These are phyloP conservation scores for Penicillium pancosmium DNA, from an alignment of 495 filamentous ascomycete species.

Conservation along the genomic window DNA sequence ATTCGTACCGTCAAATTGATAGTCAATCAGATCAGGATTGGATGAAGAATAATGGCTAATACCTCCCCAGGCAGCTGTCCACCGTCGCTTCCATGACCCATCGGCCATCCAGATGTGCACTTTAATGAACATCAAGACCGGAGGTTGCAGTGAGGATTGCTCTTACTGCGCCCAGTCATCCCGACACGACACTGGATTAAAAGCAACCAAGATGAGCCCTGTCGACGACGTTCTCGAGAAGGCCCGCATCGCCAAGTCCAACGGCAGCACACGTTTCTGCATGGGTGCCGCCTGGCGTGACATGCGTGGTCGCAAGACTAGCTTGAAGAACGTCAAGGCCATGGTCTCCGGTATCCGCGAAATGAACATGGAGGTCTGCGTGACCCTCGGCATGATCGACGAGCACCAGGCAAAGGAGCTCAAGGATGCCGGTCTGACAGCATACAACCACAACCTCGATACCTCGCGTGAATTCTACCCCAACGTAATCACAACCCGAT, in stretches of 20 bases:
- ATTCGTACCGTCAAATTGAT: neutral
- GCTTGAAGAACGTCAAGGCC: conserved; percentile 72
- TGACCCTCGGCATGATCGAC: conserved; percentile 89
- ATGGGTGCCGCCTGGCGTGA: conserved; percentile 92
- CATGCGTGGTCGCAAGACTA: conserved; percentile 84
- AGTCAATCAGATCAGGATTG: too few species aligned
- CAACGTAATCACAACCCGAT: conserved; percentile 74
- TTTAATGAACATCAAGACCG: conserved; percentile 94
- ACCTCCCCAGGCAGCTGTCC: conserved; percentile 61
- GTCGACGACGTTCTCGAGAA: conserved; percentile 78
- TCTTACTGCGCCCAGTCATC: conserved; percentile 87
- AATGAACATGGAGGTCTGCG: conserved; percentile 84
- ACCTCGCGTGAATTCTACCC: conserved; percentile 86
- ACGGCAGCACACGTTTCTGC: conserved; percentile 84
- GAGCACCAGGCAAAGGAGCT: conserved; percentile 73
- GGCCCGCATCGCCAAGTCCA: conserved; percentile 72
- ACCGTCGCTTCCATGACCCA: conserved; percentile 80
- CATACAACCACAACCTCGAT: conserved; percentile 90
- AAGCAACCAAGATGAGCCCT: conserved; percentile 73
- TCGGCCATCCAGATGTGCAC: conserved; percentile 84
- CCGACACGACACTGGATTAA: conserved; percentile 74
- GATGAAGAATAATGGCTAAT: conserved; percentile 5
- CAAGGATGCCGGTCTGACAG: conserved; percentile 79
- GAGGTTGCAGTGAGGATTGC: conserved; percentile 85
- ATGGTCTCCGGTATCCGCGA: conserved; percentile 79